Percentiles rank a stretch among this genome's conserved stretches.
Evolutionary conservation across 2,329 filamentous ascomycete genomes (phyloP).

Genomic region (Fusarium devonianum): DNA sequence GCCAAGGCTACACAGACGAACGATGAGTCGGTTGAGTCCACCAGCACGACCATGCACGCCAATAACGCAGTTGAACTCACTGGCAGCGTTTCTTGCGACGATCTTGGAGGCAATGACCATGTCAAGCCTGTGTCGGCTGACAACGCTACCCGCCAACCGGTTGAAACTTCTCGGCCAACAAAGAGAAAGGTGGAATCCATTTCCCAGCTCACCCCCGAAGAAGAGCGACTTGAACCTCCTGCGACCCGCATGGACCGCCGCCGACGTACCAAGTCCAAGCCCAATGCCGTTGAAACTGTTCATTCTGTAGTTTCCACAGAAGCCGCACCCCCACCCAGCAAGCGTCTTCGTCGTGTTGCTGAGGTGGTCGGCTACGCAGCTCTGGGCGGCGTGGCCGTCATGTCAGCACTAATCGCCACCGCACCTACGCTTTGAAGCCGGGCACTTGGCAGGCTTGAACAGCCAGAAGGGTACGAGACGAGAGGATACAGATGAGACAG

Average conservation of each 20-base stretch:
- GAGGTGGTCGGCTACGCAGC: slow-evolving; percentile 49
- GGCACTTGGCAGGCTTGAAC: slow-evolving; percentile 7
- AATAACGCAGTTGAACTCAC: slow-evolving; percentile 5
- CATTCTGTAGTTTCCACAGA: not conserved
- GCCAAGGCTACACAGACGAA: not conserved
- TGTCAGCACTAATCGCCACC: slow-evolving; percentile 51
- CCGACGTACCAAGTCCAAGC: not conserved
- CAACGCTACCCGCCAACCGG: not conserved
- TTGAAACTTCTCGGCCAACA: slow-evolving; percentile 1
- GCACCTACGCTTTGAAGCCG: slow-evolving; percentile 40
- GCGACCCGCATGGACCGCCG: not conserved
- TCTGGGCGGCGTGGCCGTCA: slow-evolving; percentile 49
- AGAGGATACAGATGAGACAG: not conserved
- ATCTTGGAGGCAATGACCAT: not conserved
- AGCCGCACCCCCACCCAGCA: slow-evolving; percentile 31
- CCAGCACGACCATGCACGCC: slow-evolving; percentile 7
- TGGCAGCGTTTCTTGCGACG: not conserved
- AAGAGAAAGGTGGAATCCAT: slow-evolving; percentile 44
- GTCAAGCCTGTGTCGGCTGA: not conserved
- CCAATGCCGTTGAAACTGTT: not conserved
- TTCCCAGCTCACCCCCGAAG: slow-evolving; percentile 31
- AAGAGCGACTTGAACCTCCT: slow-evolving; percentile 3
- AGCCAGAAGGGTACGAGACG: not conserved
- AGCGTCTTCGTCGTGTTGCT: slow-evolving; percentile 46
- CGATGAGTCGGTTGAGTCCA: slow-evolving; percentile 6